Evolutionary conservation across 2,329 filamentous ascomycete genomes (phyloP).

Genomic region (Diplocarpon rosae): DNA sequence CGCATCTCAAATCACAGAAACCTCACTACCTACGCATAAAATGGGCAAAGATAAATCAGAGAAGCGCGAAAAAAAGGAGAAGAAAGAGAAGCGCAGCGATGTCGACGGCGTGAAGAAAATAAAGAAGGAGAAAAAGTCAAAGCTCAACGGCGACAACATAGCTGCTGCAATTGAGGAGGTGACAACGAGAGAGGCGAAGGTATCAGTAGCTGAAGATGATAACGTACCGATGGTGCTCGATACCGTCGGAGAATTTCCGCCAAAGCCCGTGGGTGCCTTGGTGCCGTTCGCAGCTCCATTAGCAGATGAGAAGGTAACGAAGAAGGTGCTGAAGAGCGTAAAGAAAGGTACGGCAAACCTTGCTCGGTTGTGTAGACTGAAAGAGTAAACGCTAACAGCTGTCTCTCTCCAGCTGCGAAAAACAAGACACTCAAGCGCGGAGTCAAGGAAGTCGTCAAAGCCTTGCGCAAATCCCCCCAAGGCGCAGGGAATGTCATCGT

Average conservation of each 20-base stretch:
- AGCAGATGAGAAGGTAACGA: constrained; percentile 63
- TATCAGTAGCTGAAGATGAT: constrained; percentile 32
- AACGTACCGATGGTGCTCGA: constrained; percentile 23
- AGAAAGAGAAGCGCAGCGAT: constrained; percentile 57
- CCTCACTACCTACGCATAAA: constrained; percentile 8
- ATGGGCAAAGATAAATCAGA: constrained; percentile 27
- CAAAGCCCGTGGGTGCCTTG: constrained; percentile 45
- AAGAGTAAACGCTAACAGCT: constrained; percentile 13
- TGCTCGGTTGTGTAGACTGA: not conserved
- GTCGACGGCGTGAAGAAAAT: constrained; percentile 34
- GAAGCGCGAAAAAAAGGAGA: constrained; percentile 39
- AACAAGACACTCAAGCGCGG: constrained; percentile 93
- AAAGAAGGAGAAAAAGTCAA: constrained; percentile 31
- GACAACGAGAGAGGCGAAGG: constrained; percentile 39
- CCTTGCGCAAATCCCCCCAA: constrained; percentile 79
- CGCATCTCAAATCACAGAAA: constrained; percentile 2
- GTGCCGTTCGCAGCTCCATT: constrained; percentile 78
- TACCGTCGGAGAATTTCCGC: constrained; percentile 32
- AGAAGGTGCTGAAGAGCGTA: constrained; percentile 54
- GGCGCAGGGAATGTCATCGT: constrained; percentile 52
- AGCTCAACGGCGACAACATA: constrained; percentile 37
- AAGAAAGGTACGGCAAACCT: constrained; percentile 38
- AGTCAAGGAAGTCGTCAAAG: constrained; percentile 98
- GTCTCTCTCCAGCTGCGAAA: constrained; percentile 64
- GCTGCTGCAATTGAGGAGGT: constrained; percentile 55